These are phyloP conservation scores for Actinomortierella wolfii DNA, from an alignment of 371 early-diverging fungal genomes.

Conservation along the genomic window DNA sequence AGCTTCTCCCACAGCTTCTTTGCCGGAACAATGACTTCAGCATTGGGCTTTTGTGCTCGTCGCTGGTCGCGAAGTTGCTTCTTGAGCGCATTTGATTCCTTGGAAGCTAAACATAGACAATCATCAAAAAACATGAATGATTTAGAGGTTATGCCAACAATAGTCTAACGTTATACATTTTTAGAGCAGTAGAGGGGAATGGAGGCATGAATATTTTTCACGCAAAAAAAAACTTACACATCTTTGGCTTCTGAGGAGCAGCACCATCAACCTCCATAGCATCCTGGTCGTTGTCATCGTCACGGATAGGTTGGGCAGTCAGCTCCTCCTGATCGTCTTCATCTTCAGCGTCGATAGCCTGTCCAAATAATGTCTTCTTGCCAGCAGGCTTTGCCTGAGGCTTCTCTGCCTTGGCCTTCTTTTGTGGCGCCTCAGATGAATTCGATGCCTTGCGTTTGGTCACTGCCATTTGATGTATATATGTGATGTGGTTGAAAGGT, in stretches of 20 bases:
- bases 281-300: constrained; percentile 28
- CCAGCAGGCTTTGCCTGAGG: constrained; percentile 9
- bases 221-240: constrained; percentile 25
- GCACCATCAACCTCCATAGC: constrained; percentile 33
- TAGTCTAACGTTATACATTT: too few species aligned
- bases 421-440: constrained; percentile 22
- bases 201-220: too few species aligned
- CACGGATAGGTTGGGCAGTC: constrained; percentile 38
- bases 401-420: constrained; percentile 17
- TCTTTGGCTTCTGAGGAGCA: constrained; percentile 32
- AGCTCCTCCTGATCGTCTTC: constrained; percentile 29
- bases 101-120: constrained; percentile 15
- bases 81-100: constrained; percentile 49
- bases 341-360: constrained; percentile 24
- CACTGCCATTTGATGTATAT: constrained; percentile 30
- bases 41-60: constrained; percentile 71
- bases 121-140: too few species aligned
- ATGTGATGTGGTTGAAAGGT: background rate
- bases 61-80: constrained; percentile 69
- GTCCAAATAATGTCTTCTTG: constrained; percentile 42
- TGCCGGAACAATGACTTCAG: constrained; percentile 70
- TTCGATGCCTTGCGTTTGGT: constrained; percentile 36
- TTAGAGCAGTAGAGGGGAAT: too few species aligned
- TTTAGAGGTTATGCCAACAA: too few species aligned
- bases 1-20: constrained; percentile 91